These are phyloP conservation scores for Solanum hybrid DNA, from an alignment of 305 asterid species.

Conservation along the genomic window DNA sequence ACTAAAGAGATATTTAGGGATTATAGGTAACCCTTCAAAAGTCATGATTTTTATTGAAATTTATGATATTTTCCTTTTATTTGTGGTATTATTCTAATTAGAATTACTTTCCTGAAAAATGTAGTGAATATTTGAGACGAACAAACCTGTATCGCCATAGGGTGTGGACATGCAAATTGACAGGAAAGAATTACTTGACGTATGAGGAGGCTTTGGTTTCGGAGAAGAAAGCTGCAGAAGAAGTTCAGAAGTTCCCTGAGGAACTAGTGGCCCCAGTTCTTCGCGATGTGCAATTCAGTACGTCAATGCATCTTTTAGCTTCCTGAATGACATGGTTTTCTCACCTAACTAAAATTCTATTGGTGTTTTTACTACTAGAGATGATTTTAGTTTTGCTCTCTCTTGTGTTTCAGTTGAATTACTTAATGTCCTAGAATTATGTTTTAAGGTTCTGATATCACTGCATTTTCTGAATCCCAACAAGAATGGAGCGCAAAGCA, in stretches of 20 bases:
- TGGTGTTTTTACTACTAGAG: background rate
- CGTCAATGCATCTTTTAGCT: slow-evolving; percentile 9
- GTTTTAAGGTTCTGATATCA: background rate
- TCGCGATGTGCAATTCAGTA: slow-evolving; percentile 79
- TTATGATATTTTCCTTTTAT: background rate
- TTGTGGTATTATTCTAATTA: background rate
- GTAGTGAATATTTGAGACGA: slow-evolving; percentile 80
- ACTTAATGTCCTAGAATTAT: background rate
- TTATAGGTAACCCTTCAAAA: slow-evolving; percentile 36
- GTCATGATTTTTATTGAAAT: background rate
- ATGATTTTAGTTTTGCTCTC: background rate
- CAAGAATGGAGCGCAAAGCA: background rate
- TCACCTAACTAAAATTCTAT: background rate
- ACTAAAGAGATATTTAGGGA: slow-evolving; percentile 86
- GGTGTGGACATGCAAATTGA: slow-evolving; percentile 88
- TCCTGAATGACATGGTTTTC: background rate
- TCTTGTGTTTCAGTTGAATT: background rate
- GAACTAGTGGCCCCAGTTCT: slow-evolving; percentile 57
- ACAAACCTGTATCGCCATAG: slow-evolving; percentile 58
- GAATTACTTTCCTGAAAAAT: background rate
- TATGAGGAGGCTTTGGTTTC: slow-evolving; percentile 89
- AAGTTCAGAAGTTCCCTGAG: slow-evolving; percentile 54
- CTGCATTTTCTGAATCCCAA: background rate
- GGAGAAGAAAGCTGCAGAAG: slow-evolving; percentile 57
- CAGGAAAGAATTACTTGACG: slow-evolving; percentile 76